A percentile compares a stretch with the other conserved stretches of the same genome.
Evolutionary conservation across 2,329 filamentous ascomycete genomes (phyloP).

Genomic region (Fusarium buharicum): DNA sequence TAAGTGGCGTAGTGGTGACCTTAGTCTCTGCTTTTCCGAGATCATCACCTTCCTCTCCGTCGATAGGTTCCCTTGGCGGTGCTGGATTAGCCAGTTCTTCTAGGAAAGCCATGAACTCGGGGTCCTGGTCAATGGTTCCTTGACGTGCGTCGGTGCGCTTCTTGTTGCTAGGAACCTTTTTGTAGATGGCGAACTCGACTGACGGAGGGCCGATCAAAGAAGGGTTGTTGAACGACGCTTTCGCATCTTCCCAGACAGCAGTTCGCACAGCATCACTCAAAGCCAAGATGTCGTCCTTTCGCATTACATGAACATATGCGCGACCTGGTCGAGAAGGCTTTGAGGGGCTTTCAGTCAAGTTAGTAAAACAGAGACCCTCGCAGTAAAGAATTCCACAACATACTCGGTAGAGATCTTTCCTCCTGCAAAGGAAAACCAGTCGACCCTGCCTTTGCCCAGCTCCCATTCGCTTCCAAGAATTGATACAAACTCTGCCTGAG

Average conservation of each 20-base stretch:
- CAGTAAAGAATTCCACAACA: constrained; percentile 46
- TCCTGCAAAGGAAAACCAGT: constrained; percentile 76
- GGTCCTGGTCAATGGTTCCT: constrained; percentile 95
- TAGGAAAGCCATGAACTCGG: constrained; percentile 94
- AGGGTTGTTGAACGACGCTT: constrained; percentile 76
- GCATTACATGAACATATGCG: constrained; percentile 84
- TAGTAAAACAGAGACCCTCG: constrained; percentile 13
- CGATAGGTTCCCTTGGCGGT: constrained; percentile 55
- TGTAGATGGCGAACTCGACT: constrained; percentile 85
- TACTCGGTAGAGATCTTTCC: constrained; percentile 87
- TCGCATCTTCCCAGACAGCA: constrained; percentile 81
- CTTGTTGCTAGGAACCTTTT: constrained; percentile 80
- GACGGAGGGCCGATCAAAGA: constrained; percentile 81
- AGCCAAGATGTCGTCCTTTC: constrained; percentile 71
- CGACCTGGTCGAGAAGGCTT: constrained; percentile 85
- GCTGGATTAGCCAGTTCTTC: constrained; percentile 81
- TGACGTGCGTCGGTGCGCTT: constrained; percentile 83
- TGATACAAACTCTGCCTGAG: constrained; percentile 77
- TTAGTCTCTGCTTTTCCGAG: constrained; percentile 64
- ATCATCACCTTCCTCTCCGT: constrained; percentile 57
- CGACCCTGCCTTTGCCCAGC: constrained; percentile 80
- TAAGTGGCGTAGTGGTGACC: constrained; percentile 84
- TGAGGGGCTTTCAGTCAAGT: constrained; percentile 67
- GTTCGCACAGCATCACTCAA: constrained; percentile 77
- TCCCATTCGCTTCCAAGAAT: constrained; percentile 85